A percentile compares a stretch with the other conserved stretches of the same genome.
Conservation (phyloP, 306 rosid genomes). For the Ammopiptanthus mongolicus region DNA sequence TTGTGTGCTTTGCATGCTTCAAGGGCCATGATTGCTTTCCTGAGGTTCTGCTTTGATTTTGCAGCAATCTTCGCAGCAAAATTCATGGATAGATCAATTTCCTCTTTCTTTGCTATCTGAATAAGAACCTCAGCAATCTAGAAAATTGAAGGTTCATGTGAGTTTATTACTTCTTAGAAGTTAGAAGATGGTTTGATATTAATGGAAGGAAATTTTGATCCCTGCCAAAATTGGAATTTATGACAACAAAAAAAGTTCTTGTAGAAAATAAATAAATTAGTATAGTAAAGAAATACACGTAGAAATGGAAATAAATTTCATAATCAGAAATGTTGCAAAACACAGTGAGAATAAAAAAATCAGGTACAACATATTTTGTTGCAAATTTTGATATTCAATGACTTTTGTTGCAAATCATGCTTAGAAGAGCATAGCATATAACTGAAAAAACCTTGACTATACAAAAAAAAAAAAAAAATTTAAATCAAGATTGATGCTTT, state of each 20-base stretch:
- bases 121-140: constrained; percentile 72
- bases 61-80: constrained; percentile 73
- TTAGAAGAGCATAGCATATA: not conserved
- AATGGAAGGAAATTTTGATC: not conserved
- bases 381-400: not conserved
- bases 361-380: not conserved
- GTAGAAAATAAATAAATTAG: not conserved
- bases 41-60: constrained; percentile 72
- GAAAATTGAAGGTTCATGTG: not conserved
- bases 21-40: constrained; percentile 84
- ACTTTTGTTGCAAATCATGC: not conserved
- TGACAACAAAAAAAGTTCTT: not conserved
- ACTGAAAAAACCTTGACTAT: not conserved
- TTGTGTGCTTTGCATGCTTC: constrained; percentile 91
- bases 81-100: constrained; percentile 57
- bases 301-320: not conserved
- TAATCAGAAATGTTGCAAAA: not conserved
- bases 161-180: not conserved
- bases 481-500: not conserved
- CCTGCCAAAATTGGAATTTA: not conserved
- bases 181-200: not conserved
- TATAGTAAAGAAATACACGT: not conserved
- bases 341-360: not conserved
- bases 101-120: constrained; percentile 66
- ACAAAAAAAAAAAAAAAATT: not conserved